Conservation (phyloP, 192 early-diverging fungal genomes). For the Allomyces javanicus region DNA sequence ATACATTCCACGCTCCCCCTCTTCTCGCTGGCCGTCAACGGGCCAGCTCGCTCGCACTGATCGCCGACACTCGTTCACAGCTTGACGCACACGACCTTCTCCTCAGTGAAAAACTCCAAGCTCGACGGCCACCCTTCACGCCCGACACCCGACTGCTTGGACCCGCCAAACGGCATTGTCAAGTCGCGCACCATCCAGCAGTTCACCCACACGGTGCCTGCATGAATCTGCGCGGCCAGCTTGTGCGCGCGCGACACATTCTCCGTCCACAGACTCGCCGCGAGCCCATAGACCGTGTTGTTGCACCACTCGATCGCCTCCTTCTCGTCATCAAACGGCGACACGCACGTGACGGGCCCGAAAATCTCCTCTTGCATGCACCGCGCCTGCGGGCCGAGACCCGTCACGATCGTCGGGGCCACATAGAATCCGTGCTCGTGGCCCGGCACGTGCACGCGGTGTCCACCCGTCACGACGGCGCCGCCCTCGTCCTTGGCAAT, state of each 20-base stretch:
- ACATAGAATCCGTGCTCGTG: conserved; percentile 51
- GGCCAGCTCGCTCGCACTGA: no score
- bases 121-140: conserved; percentile 46
- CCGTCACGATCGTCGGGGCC: conserved; percentile 54
- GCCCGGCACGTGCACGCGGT: background rate
- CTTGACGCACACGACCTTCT: conserved; percentile 15
- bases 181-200: conserved; percentile 52
- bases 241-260: conserved; percentile 33
- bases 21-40: no score
- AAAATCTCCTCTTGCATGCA: conserved; percentile 62
- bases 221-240: conserved; percentile 37
- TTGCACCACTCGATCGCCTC: conserved; percentile 53
- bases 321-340: conserved; percentile 51
- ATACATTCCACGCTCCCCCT: no score
- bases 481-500: conserved; percentile 25
- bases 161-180: conserved; percentile 60
- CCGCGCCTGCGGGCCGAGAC: conserved; percentile 15
- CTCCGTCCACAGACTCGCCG: conserved; percentile 52
- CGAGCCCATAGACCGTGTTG: conserved; percentile 51
- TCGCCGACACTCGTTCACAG: no score
- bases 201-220: conserved; percentile 63
- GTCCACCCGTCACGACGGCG: conserved; percentile 11
- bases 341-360: conserved; percentile 61
- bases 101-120: conserved; percentile 47
- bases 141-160: conserved; percentile 31